A percentile compares a stretch with the other conserved stretches of the same genome.
Conservation (phyloP, 1,284 basidiomycete species). For the Afroboletus lepidellus region DNA sequence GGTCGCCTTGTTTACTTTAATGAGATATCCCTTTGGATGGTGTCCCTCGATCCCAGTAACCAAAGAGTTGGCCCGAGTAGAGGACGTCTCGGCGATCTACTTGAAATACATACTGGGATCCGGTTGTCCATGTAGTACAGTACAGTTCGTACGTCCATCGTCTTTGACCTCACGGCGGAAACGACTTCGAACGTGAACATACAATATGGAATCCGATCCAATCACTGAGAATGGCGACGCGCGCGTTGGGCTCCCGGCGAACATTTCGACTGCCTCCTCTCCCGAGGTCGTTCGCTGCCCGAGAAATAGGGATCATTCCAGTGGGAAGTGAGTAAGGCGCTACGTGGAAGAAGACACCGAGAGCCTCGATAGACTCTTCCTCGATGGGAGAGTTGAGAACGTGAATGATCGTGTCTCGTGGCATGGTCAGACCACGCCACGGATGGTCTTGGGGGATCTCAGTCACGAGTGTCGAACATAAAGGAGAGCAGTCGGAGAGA, state of each 20-base stretch:
- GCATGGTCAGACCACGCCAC: constrained; percentile 12
- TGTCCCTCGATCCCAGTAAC: no score
- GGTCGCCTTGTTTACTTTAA: no score
- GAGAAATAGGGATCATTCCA: constrained; percentile 1
- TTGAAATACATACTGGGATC: no score
- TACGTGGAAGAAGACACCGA: constrained; percentile 16
- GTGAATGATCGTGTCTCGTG: not conserved
- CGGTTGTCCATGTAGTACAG: no score
- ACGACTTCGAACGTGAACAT: no score
- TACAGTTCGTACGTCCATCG: not conserved
- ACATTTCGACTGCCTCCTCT: not conserved
- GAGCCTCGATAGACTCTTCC: constrained; percentile 12
- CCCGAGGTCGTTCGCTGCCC: not conserved
- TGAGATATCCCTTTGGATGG: no score
- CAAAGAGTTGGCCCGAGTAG: no score
- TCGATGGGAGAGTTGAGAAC: constrained; percentile 11
- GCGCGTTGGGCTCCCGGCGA: not conserved
- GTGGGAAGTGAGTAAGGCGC: constrained; percentile 4
- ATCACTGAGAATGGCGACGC: not conserved
- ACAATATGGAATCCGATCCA: no score
- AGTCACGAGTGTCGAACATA: constrained; percentile 12
- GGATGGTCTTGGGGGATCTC: constrained; percentile 13
- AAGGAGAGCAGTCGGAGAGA: constrained; percentile 7
- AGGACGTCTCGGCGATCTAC: no score
- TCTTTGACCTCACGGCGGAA: not conserved